phyloP scores from a whole-genome alignment of 106 monocot genomes.

The Hemerocallis citrina region DNA sequence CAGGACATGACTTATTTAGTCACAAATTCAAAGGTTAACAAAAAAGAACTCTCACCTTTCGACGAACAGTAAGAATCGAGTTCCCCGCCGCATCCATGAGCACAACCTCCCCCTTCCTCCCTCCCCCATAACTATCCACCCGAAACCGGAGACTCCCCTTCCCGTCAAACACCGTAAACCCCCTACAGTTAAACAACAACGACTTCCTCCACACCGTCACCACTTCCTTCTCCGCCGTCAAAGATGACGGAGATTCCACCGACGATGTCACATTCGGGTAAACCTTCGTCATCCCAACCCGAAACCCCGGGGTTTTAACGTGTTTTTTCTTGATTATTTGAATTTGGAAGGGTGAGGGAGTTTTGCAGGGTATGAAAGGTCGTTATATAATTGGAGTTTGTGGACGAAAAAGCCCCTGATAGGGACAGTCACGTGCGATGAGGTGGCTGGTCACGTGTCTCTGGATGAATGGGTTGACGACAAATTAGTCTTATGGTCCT shows the following conservation, averaged over 20 bases:
- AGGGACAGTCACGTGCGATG: no score
- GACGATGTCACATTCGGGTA: conserved; percentile 29
- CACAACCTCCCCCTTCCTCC: conserved; percentile 27
- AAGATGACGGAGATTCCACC: background rate
- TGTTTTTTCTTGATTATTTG: background rate
- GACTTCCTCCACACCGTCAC: conserved; percentile 57
- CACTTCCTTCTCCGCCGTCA: background rate
- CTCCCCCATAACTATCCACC: conserved; percentile 41
- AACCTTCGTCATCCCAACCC: conserved; percentile 26
- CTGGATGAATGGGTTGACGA: no score
- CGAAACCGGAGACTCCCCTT: conserved; percentile 47
- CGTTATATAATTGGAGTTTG: conserved; percentile 3
- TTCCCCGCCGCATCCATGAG: conserved; percentile 51
- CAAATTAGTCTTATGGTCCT: no score
- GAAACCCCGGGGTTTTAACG: no score
- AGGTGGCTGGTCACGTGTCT: no score
- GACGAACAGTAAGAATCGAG: conserved; percentile 33
- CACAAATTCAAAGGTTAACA: no score
- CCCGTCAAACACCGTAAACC: conserved; percentile 52
- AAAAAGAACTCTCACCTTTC: no score
- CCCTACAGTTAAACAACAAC: conserved; percentile 37
- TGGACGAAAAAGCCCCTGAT: background rate
- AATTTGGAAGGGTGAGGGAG: background rate
- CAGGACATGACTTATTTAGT: no score
- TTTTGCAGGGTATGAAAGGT: background rate